Conservation (phyloP, 1,284 basidiomycete species). For the Papiliotrema fonsecae region DNA sequence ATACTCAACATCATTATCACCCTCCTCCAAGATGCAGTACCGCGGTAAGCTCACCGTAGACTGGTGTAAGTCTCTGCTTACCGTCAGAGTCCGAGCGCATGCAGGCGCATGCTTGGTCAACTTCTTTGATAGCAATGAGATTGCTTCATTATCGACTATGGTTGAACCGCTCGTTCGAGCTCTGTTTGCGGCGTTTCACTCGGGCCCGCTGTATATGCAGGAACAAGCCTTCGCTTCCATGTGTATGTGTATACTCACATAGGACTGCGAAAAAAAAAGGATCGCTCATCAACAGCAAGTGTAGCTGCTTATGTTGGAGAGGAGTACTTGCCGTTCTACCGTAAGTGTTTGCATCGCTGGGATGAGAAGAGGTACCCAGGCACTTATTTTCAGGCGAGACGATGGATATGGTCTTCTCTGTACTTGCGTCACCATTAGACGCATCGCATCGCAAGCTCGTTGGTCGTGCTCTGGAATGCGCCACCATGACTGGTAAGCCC, state of each 20-base stretch:
- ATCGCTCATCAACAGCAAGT: slow-evolving; percentile 41
- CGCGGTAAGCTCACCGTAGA: slow-evolving; percentile 53
- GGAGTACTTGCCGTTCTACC: slow-evolving; percentile 33
- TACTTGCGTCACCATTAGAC: slow-evolving; percentile 61
- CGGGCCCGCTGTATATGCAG: slow-evolving; percentile 60
- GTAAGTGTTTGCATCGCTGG: slow-evolving; percentile 14
- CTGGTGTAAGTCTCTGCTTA: neutral
- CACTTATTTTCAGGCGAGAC: slow-evolving; percentile 14
- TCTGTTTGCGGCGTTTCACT: slow-evolving; percentile 57
- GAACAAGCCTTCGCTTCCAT: slow-evolving; percentile 73
- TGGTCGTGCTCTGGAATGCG: slow-evolving; percentile 80
- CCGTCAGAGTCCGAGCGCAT: slow-evolving; percentile 67
- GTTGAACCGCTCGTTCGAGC: slow-evolving; percentile 70
- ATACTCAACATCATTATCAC: slow-evolving; percentile 62
- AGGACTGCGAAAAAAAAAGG: slow-evolving; percentile 53
- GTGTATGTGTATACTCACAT: slow-evolving; percentile 13
- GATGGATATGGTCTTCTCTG: slow-evolving; percentile 49
- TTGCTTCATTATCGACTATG: slow-evolving; percentile 65
- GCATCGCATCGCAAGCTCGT: slow-evolving; percentile 62
- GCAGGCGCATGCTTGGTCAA: slow-evolving; percentile 81
- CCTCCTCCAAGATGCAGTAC: slow-evolving; percentile 67
- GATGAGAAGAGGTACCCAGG: neutral
- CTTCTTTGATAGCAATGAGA: slow-evolving; percentile 75
- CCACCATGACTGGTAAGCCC: slow-evolving; percentile 52
- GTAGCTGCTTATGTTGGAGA: slow-evolving; percentile 73